Base-by-base conservation (phyloP, 176 grass and related monocot genomes). In the Rhynchospora pubera region DNA sequence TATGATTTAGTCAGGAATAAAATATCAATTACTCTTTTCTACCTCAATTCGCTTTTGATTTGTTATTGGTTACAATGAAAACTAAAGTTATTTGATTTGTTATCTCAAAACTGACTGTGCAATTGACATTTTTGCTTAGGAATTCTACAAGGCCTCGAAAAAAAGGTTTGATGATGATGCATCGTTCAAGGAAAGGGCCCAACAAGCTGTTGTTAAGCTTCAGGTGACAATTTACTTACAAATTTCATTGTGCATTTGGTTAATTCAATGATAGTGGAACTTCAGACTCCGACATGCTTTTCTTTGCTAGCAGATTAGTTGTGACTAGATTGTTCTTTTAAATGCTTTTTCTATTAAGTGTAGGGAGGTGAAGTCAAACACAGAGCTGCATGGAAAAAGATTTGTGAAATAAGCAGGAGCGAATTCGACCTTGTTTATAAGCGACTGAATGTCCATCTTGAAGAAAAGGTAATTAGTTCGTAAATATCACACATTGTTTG, bases 61-160 rank as follows among this genome's bases (percentile, higher is more conserved):
- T 39, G 34, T 5, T 39, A 39, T 39, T 39, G 34, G 2, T 39
- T 39, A 39, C 18, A 77, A 56, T 80, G 50, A 61, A 80, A 28
- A 46, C 16, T 61, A 57, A 80, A 62, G 47, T 53, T 11, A 10
- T 51, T 9, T 16, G 22, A 75, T 50, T 79, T 16, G 14, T 62
- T 80, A 44, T 63, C 57, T 80, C 34, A 62, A 80, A 63, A 48
- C 55, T 80, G 43, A 80, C 58, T 60, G 39, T 63, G 19, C 12
- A 63, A 63, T 61, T 80, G 58, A 66, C 48, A 89, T 59, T 83
- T 77, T 18, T 66, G 11, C 53, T 86, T 87, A 99, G 96, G 18
- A 85, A 45, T 99, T 99, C 74, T 99, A 99, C 76, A 99, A 99
- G 89, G 91, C 87, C 68, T 99, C 96, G 66, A 99, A 99, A 39